Percentiles rank a stretch among this genome's conserved stretches.
Evolutionary conservation across 2,329 filamentous ascomycete genomes (phyloP).

Genomic region (Rutstroemia sydowiana): DNA sequence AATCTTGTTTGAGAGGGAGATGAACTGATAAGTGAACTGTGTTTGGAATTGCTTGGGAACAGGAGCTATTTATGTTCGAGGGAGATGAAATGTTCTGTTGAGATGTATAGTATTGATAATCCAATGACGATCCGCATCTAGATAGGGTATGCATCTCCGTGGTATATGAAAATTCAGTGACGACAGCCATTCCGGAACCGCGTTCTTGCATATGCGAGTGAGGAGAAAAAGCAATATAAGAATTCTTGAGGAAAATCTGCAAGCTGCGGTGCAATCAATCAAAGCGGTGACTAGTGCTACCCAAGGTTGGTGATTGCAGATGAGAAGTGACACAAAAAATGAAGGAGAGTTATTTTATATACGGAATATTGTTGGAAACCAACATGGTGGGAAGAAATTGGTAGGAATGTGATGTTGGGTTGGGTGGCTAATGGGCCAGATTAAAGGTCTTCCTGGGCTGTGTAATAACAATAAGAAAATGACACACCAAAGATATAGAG

Average conservation of each 20-base stretch:
- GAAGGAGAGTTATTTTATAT: no score
- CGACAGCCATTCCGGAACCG: neutral
- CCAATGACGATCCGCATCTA: neutral
- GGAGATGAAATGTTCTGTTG: neutral
- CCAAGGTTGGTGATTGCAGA: no score
- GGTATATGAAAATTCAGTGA: neutral
- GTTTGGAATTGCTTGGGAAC: neutral
- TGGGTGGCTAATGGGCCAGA: no score
- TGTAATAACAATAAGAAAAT: no score
- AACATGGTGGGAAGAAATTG: no score
- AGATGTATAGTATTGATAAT: neutral
- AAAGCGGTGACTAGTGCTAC: no score
- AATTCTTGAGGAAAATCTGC: neutral
- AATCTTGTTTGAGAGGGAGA: neutral
- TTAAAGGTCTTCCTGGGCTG: no score
- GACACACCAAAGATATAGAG: no score
- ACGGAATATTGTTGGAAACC: no score
- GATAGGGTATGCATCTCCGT: neutral
- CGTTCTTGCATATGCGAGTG: neutral
- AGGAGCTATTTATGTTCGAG: neutral
- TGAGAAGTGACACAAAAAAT: no score
- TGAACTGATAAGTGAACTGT: no score
- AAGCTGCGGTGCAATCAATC: neutral
- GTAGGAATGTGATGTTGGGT: no score
- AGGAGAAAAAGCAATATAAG: neutral